Conservation (phyloP, 805 yeast species). For the Metschnikowia henanensis region DNA sequence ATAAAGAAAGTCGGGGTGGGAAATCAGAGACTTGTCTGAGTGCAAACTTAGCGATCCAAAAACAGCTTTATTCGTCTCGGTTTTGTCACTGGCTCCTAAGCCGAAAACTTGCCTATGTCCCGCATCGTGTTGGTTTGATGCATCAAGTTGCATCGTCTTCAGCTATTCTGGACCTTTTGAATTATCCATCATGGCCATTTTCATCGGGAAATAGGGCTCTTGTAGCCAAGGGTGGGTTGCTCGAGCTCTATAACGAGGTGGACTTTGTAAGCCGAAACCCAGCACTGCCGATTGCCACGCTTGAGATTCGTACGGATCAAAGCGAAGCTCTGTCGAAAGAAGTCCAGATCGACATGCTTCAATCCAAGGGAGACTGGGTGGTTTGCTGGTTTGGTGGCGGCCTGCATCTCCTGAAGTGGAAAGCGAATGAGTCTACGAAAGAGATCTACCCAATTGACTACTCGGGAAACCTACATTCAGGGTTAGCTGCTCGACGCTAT, state of each 20-base stretch:
- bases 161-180: not conserved
- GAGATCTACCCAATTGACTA: not conserved
- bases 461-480: not conserved
- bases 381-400: not conserved
- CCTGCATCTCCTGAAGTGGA: conserved; percentile 3
- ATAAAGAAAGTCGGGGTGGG: too few relatives aligned
- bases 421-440: not conserved
- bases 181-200: conserved; percentile 1
- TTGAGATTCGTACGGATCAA: not conserved
- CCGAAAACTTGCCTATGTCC: not conserved
- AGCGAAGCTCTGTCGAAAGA: not conserved
- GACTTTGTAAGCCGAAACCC: not conserved
- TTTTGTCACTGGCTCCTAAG: not conserved
- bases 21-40: too few relatives aligned
- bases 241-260: not conserved
- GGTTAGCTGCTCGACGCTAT: not conserved
- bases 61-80: not conserved
- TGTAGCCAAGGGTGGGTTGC: not conserved
- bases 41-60: not conserved
- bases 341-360: not conserved
- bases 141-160: not conserved
- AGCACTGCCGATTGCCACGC: not conserved
- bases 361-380: conserved; percentile 3
- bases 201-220: not conserved
- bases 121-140: not conserved